A percentile compares a stretch with the other conserved stretches of the same genome.
Evolutionary conservation across 2,329 filamentous ascomycete genomes (phyloP).

Genomic region (Ophiostoma perfectum): DNA sequence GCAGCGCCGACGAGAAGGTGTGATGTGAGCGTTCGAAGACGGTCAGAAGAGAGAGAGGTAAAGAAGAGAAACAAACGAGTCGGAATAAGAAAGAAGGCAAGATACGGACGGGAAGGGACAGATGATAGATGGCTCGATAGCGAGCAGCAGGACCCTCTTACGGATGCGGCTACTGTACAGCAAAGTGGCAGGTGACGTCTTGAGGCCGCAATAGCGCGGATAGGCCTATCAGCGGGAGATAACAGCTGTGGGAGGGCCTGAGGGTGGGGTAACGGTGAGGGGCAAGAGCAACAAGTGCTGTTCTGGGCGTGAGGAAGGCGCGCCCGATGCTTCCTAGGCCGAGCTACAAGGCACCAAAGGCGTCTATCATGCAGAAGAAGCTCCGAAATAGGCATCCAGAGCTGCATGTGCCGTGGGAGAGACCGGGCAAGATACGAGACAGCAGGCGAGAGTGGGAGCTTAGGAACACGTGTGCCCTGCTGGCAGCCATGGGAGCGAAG

Average conservation of each 20-base stretch:
- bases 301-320: conserved; percentile 17
- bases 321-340: conserved; percentile 8
- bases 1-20: background rate
- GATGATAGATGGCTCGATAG: conserved; percentile 2
- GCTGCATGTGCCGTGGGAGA: background rate
- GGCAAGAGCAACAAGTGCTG: conserved; percentile 15
- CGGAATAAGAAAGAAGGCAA: background rate
- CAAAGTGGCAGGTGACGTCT: conserved; percentile 23
- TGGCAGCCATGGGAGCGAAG: background rate
- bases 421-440: background rate
- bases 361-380: background rate
- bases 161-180: conserved; percentile 15
- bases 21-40: no score
- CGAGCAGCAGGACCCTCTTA: conserved; percentile 14
- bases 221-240: conserved; percentile 22
- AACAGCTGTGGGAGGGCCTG: conserved; percentile 13
- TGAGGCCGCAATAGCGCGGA: conserved; percentile 15
- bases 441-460: background rate
- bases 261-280: conserved; percentile 21
- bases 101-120: background rate
- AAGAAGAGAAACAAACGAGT: conserved; percentile 2
- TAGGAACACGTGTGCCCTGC: conserved; percentile 6
- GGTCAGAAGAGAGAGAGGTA: background rate
- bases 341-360: background rate
- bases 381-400: conserved; percentile 12